Base-by-base conservation (phyloP, 139 green algal genomes). In the Trebouxia sp. region DNA sequence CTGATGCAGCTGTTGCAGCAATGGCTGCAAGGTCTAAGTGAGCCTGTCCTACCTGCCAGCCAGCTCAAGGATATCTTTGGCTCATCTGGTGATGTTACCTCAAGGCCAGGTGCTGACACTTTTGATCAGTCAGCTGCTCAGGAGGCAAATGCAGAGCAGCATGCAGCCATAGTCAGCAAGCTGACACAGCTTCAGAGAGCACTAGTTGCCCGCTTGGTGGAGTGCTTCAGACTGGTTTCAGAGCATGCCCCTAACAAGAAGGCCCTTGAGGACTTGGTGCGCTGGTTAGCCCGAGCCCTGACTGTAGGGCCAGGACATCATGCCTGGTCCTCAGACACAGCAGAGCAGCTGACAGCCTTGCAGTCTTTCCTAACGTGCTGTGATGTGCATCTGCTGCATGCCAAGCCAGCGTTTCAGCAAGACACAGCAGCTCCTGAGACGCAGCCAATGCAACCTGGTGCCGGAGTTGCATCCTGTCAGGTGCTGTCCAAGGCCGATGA, bases 1-100 rank as follows among this genome's bases (percentile, higher is more conserved):
- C 43, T 83, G 15, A 51, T 77, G 41, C 69, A 77, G 38, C 69
- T 77, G 41, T 55, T 77, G 69, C n/a, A 53, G 69, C 42, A 28
- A 10, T 77, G 69, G 69, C 39, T 77, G 6, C 69, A 56, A 26
- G 8, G 11, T 6, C 37, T 77, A 30, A 17, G 43, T 11, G n/a
- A 72, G 35, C 62, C 62, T 30, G 12, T 30, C 15, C 8, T 72
- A 11, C 43, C 62, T 43, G 30, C 5, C 5, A 45, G 11, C 37
- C 62, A 72, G 35, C 62, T 45, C 32, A 43, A 35, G 37, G 62
- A 12, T 14, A 72, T 72, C 6, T n/a, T n/a, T n/a, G n/a, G n/a
- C n/a, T n/a, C n/a, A n/a, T n/a, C n/a, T n/a, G n/a, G n/a, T n/a
- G n/a, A n/a, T n/a, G n/a, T n/a, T n/a, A n/a, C n/a, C n/a, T n/a